Percentiles rank a stretch among this genome's conserved stretches.
Evolutionary conservation across 2,329 filamentous ascomycete genomes (phyloP).

Genomic region (Ophiocordyceps camponoti-leonardi): DNA sequence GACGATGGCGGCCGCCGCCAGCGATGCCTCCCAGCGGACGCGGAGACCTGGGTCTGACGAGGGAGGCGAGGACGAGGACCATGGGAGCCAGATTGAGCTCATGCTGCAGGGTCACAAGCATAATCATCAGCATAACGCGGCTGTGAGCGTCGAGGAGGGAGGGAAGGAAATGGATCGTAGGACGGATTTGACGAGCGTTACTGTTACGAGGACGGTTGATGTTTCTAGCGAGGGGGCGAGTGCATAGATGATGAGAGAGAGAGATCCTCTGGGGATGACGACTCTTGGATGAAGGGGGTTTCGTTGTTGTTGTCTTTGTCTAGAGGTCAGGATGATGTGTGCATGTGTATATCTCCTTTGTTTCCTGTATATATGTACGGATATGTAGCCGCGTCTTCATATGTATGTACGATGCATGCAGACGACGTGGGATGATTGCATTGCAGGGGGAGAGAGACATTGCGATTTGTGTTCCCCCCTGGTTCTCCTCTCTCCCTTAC

Average conservation of each 20-base stretch:
- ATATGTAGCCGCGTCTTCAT: background rate
- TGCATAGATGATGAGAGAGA: too few species aligned
- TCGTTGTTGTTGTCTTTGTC: too few species aligned
- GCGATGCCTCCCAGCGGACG: background rate
- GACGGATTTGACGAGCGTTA: slow-evolving; percentile 1
- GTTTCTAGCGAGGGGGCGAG: too few species aligned
- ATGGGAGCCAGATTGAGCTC: slow-evolving; percentile 14
- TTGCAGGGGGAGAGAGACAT: background rate
- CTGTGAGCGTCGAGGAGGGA: slow-evolving; percentile 2
- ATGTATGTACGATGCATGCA: background rate
- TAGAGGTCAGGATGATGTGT: background rate
- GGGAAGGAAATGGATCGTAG: background rate
- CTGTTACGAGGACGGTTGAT: slow-evolving; percentile 1
- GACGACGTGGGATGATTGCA: background rate
- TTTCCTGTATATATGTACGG: background rate
- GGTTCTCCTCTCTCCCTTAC: background rate
- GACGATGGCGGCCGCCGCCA: background rate
- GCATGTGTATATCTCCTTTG: background rate
- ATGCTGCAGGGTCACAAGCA: slow-evolving; percentile 5
- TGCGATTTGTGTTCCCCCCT: background rate
- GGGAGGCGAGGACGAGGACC: slow-evolving; percentile 7
- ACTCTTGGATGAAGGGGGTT: too few species aligned
- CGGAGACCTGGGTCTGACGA: slow-evolving; percentile 3
- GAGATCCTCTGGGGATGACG: too few species aligned
- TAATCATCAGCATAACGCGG: slow-evolving; percentile 4